Evolutionary conservation across 139 green algal genomes (phyloP).

Genomic region (Chlamydomonas schloesseri): DNA sequence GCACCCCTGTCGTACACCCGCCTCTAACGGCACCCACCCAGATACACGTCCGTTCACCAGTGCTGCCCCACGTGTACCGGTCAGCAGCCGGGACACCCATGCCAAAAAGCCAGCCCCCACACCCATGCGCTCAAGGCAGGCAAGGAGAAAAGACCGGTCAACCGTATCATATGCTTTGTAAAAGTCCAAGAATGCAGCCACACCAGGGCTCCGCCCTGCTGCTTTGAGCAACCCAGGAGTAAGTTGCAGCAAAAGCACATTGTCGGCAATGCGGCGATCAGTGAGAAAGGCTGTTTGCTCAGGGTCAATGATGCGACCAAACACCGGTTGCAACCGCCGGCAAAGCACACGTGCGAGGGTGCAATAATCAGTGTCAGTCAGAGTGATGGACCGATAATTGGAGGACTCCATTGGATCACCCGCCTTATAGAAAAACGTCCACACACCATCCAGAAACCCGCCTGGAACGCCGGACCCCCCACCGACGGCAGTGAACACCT

Average conservation of each 20-base stretch:
- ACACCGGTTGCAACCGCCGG: not conserved
- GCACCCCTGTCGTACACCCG: conserved; percentile 49
- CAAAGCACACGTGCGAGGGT: conserved; percentile 44
- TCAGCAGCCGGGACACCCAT: conserved; percentile 36
- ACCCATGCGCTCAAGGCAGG: conserved; percentile 18
- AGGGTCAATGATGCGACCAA: conserved; percentile 25
- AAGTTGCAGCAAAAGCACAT: conserved; percentile 41
- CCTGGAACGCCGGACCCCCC: not conserved
- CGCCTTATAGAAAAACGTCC: conserved; percentile 44
- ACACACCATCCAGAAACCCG: conserved; percentile 48
- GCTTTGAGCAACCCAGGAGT: conserved; percentile 12
- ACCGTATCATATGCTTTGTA: conserved; percentile 53
- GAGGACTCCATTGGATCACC: not conserved
- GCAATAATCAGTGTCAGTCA: conserved; percentile 54
- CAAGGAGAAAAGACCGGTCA: conserved; percentile 36
- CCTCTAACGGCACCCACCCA: not conserved
- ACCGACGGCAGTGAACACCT: not conserved
- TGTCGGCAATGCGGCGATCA: conserved; percentile 48
- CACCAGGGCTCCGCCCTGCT: too few relatives aligned
- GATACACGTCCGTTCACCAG: conserved; percentile 32
- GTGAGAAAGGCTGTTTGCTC: conserved; percentile 56
- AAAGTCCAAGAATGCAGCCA: conserved; percentile 34
- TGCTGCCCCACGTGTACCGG: not conserved
- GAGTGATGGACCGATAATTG: conserved; percentile 57
- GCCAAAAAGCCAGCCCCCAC: conserved; percentile 18